Evolutionary conservation across 2,329 filamentous ascomycete genomes (phyloP).

Genomic region (Fusarium annulatum): DNA sequence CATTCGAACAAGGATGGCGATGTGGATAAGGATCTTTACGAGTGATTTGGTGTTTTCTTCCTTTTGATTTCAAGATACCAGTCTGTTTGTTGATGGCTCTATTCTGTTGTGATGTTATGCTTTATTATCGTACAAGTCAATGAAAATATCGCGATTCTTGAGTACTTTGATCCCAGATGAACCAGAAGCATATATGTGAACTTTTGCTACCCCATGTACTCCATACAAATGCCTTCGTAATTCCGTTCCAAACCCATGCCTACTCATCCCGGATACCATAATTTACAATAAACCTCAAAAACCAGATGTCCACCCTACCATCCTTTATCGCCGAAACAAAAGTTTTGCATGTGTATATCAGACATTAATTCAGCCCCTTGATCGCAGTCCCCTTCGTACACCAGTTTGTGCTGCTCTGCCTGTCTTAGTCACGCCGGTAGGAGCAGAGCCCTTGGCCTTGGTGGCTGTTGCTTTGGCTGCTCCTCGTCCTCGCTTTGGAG

Average conservation of each 20-base stretch:
- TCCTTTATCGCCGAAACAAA: background rate
- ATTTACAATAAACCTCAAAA: conserved; percentile 1
- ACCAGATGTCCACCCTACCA: background rate
- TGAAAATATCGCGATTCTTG: background rate
- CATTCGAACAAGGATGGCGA: conserved; percentile 52
- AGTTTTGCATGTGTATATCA: background rate
- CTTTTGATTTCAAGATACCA: conserved; percentile 4
- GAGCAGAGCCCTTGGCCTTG: conserved; percentile 21
- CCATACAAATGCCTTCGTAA: background rate
- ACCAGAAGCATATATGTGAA: background rate
- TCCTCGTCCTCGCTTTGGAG: conserved; percentile 28
- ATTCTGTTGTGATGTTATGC: background rate
- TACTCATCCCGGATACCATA: background rate
- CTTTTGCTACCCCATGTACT: background rate
- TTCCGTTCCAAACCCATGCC: background rate
- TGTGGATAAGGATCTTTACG: conserved; percentile 45
- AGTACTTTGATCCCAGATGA: background rate
- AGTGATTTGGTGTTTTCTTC: conserved; percentile 3
- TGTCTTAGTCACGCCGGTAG: conserved; percentile 37
- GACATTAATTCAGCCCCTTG: conserved; percentile 18
- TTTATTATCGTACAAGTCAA: background rate
- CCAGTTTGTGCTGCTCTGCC: conserved; percentile 28
- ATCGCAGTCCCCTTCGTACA: conserved; percentile 33
- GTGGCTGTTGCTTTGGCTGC: conserved; percentile 8
- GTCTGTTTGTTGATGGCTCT: background rate